Conservation (phyloP, 2,329 filamentous ascomycete genomes). For the Thielaviopsis populi region DNA sequence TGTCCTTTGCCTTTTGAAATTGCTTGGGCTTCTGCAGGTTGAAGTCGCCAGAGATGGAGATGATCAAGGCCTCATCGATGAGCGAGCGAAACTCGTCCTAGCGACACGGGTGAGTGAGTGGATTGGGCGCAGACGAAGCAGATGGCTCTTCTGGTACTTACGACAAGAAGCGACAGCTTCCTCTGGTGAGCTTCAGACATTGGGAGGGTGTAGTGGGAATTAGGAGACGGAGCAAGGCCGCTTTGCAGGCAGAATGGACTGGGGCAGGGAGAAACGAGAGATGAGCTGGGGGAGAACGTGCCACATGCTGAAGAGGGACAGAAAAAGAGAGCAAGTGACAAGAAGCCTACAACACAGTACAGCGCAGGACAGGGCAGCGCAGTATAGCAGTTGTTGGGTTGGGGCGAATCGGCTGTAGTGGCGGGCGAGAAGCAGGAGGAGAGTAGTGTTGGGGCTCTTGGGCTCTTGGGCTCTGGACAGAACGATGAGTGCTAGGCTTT, state of each 20-base stretch:
- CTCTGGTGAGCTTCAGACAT: constrained; percentile 8
- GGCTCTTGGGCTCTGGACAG: too few species aligned
- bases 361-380: neutral
- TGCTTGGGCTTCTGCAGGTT: constrained; percentile 41
- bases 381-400: neutral
- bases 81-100: constrained; percentile 59
- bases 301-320: constrained; percentile 4
- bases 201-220: neutral
- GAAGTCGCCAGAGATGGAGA: constrained; percentile 61
- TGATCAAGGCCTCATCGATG: constrained; percentile 62
- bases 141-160: neutral
- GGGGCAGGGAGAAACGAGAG: neutral
- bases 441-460: too few species aligned
- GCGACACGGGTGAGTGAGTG: neutral
- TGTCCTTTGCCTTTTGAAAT: constrained; percentile 38
- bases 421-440: too few species aligned
- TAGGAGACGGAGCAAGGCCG: neutral
- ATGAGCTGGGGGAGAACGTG: neutral
- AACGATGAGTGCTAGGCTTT: too few species aligned
- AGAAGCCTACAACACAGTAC: neutral
- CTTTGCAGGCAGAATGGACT: neutral
- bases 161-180: constrained; percentile 3
- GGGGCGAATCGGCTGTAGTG: neutral
- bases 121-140: neutral
- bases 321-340: neutral